Evolutionary conservation across 257 asterid genomes (phyloP).

Genomic region (Scutellaria minor): DNA sequence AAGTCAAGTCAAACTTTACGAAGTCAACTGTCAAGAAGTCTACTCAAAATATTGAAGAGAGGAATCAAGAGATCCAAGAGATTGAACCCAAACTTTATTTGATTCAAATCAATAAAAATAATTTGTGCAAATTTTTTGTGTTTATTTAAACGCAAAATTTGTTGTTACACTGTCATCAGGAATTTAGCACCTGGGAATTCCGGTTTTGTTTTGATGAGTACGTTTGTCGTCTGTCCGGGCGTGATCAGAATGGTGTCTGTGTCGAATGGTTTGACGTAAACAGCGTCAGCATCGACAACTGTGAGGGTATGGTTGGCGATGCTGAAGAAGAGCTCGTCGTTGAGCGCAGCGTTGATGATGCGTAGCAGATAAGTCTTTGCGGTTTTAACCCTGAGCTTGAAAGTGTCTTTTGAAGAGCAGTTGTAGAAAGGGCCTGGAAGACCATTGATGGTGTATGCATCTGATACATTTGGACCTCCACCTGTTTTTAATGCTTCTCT

Average conservation of each 20-base stretch:
- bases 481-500: conserved; percentile 47
- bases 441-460: conserved; percentile 56
- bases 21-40: no score
- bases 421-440: conserved; percentile 53
- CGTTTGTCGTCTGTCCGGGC: conserved; percentile 55
- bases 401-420: conserved; percentile 53
- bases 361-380: conserved; percentile 52
- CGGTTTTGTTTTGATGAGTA: conserved; percentile 45
- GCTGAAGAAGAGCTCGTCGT: conserved; percentile 56
- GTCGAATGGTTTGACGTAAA: conserved; percentile 51
- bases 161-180: no score
- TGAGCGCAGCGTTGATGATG: conserved; percentile 51
- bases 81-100: no score
- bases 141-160: no score
- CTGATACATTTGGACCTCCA: conserved; percentile 51
- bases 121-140: no score
- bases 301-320: conserved; percentile 52
- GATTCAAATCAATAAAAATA: no score
- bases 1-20: no score
- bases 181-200: conserved; percentile 35
- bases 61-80: no score
- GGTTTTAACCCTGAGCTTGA: conserved; percentile 42
- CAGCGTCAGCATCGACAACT: conserved; percentile 50
- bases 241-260: conserved; percentile 41
- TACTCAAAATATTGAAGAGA: no score